Percentiles rank a stretch among this genome's conserved stretches.
Conservation (phyloP, 805 yeast species). For the Zygoascus bituminiphila region DNA sequence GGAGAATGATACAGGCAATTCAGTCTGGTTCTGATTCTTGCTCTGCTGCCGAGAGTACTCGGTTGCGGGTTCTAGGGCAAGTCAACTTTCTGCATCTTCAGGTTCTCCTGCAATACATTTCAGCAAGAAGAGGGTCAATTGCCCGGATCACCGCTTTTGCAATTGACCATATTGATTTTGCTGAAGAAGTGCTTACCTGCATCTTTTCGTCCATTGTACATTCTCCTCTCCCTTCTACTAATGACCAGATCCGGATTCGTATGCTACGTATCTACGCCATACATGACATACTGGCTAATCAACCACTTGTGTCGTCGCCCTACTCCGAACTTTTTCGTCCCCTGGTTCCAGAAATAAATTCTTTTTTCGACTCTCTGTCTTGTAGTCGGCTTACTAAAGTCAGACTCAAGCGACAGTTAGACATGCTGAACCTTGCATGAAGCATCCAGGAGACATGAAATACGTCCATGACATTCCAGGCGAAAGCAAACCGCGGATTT, state of each 20-base stretch:
- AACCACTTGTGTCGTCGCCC: conserved; percentile 5
- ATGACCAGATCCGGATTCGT: conserved; percentile 10
- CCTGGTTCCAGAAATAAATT: conserved; percentile 8
- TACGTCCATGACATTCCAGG: not conserved
- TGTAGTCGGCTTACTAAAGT: conserved; percentile 12
- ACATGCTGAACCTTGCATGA: not conserved
- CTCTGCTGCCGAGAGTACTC: not conserved
- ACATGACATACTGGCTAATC: conserved; percentile 22
- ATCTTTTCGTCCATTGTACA: conserved; percentile 18
- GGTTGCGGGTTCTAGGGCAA: conserved; percentile 15
- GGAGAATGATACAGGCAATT: conserved; percentile 21
- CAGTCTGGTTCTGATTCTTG: not conserved
- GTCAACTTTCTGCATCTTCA: conserved; percentile 15
- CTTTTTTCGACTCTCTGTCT: not conserved
- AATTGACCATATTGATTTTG: conserved; percentile 19
- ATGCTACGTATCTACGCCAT: conserved; percentile 21
- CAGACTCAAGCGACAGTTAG: conserved; percentile 9
- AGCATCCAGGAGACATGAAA: not conserved
- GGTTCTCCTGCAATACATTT: conserved; percentile 20
- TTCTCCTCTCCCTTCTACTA: not conserved
- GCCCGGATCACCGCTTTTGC: conserved; percentile 27
- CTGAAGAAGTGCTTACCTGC: conserved; percentile 19
- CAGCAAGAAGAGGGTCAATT: conserved; percentile 22
- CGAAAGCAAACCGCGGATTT: too few species aligned
- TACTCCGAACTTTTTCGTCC: conserved; percentile 8